These are phyloP conservation scores for Chrysanthemum makinoi DNA, from an alignment of 129 eudicot species.

Conservation along the genomic window DNA sequence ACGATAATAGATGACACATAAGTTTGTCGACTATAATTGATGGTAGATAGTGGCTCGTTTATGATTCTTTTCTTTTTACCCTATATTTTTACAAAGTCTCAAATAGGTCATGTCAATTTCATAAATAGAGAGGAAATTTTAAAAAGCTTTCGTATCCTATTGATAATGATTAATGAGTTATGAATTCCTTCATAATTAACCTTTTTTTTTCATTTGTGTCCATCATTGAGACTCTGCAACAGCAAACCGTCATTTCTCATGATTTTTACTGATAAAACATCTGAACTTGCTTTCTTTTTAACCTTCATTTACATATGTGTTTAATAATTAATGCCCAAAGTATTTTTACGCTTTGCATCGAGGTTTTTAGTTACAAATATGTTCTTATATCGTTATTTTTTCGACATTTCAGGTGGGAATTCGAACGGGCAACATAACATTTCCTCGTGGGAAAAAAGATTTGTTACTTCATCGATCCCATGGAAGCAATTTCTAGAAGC, in stretches of 20 bases:
- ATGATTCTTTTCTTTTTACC: background rate
- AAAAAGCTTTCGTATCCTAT: constrained; percentile 6
- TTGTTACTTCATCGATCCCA: constrained; percentile 51
- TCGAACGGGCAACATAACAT: constrained; percentile 44
- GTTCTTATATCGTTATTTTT: background rate
- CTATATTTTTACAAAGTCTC: background rate
- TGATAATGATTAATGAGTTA: background rate
- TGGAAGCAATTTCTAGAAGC: constrained; percentile 64
- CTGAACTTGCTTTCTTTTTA: background rate
- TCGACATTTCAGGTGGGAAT: constrained; percentile 29
- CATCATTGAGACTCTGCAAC: background rate
- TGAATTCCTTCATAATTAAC: constrained; percentile 6
- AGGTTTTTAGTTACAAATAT: background rate
- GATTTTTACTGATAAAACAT: background rate
- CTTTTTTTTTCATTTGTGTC: background rate
- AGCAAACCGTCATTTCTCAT: background rate
- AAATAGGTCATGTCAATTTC: too few species aligned
- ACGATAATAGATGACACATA: constrained; percentile 3
- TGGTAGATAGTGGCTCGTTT: constrained; percentile 4
- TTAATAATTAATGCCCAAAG: background rate
- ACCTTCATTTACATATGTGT: background rate
- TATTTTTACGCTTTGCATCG: background rate
- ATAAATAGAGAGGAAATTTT: constrained; percentile 1
- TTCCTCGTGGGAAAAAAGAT: constrained; percentile 73
- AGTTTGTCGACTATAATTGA: background rate